Conservation (phyloP, 768 basidiomycete species). For the Arthromyces matolae region DNA sequence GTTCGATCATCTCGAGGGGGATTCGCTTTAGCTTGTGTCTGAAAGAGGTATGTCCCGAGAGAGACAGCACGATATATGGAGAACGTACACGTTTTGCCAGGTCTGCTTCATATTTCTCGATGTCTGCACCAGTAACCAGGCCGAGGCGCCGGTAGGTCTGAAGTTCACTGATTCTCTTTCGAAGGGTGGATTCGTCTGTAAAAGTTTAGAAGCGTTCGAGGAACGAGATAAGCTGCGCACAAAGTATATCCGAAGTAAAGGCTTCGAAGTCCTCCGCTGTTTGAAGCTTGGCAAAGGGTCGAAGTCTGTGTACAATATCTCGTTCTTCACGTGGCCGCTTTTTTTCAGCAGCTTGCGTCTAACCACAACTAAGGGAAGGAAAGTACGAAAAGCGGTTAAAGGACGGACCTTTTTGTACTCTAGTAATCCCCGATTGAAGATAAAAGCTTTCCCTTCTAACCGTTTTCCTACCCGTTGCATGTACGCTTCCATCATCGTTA, state of each 20-base stretch:
- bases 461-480: slow-evolving; percentile 84
- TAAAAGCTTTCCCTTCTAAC: slow-evolving; percentile 78
- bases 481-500: slow-evolving; percentile 88
- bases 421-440: slow-evolving; percentile 87
- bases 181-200: slow-evolving; percentile 80
- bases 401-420: slow-evolving; percentile 87
- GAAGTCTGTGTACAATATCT: slow-evolving; percentile 83
- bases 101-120: slow-evolving; percentile 84
- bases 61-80: neutral
- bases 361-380: slow-evolving; percentile 2
- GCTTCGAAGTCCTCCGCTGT: slow-evolving; percentile 89
- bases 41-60: neutral
- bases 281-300: slow-evolving; percentile 88
- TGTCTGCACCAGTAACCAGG: slow-evolving; percentile 78
- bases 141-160: slow-evolving; percentile 89
- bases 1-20: slow-evolving; percentile 55
- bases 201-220: neutral
- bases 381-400: neutral
- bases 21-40: slow-evolving; percentile 64
- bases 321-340: slow-evolving; percentile 89
- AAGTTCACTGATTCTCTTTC: slow-evolving; percentile 86
- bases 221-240: slow-evolving; percentile 43
- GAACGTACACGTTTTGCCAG: slow-evolving; percentile 58
- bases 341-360: slow-evolving; percentile 92
- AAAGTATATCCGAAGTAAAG: slow-evolving; percentile 85